Conservation (phyloP, 352 stramenopile genomes). For the Globisporangium recalcitrans region DNA sequence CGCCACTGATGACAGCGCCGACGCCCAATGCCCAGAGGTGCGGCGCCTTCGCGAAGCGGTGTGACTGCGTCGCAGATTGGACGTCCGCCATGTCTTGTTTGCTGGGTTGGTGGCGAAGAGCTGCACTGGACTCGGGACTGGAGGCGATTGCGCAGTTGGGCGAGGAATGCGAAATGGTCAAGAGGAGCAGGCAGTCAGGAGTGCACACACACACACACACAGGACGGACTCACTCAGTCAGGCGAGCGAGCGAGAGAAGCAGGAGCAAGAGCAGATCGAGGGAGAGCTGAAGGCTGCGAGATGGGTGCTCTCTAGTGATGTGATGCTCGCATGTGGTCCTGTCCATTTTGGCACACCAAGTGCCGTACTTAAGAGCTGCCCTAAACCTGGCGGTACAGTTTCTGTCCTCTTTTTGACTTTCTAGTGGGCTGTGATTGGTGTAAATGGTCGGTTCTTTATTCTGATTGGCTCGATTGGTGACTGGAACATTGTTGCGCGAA, state of each 20-base stretch:
- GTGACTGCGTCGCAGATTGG: neutral
- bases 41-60: slow-evolving; percentile 46
- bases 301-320: slow-evolving; percentile 5
- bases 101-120: neutral
- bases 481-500: neutral
- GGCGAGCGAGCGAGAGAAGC: neutral
- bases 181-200: neutral
- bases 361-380: neutral
- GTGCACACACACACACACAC: too few relatives aligned
- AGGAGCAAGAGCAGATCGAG: neutral
- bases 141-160: slow-evolving; percentile 1
- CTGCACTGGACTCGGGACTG: neutral
- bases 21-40: slow-evolving; percentile 56
- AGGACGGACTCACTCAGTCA: neutral
- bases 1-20: slow-evolving; percentile 47
- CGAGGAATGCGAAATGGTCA: neutral
- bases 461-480: neutral
- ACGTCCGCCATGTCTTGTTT: slow-evolving; percentile 2
- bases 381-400: neutral
- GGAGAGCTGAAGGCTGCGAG: neutral
- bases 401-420: neutral
- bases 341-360: neutral
- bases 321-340: neutral
- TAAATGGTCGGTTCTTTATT: neutral
- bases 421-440: neutral